Evolutionary conservation across 2,329 filamentous ascomycete species (phyloP), one percentile per base, ranked within the genome.

Genomic region (Thielaviopsis ethacetica): DNA sequence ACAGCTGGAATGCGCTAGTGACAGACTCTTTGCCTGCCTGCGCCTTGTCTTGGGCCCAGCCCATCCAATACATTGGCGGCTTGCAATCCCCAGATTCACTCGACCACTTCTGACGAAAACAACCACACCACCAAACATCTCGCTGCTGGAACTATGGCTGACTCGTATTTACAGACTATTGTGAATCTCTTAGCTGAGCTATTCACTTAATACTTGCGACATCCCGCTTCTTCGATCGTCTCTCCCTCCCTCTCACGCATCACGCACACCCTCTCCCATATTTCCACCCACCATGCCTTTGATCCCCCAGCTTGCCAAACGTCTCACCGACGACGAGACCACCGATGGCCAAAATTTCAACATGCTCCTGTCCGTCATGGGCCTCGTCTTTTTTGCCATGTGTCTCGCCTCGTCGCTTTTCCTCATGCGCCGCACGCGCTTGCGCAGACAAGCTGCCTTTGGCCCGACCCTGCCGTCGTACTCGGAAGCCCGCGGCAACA

Each of bases 291-390:
- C 30, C n/a, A 63, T 63, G 62, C 58, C 62, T 57, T 52, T 47
- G 12, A 57, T 63, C 26, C 24, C 54, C 21, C 53, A 59, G 52
- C 44, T 63, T 24, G 51, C 59, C 41, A 58, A 62, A 41, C 61
- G 56, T 41, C 49, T 55, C 22, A 56, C n/a, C 21, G 66, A 72
- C 61, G 68, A 68, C 62, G 74, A 77, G 63, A 73, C 72, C 61
- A 72, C 75, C 65, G 74, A 86, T 65, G 80, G 76, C 62, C 83
- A 86, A 73, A 76, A 61, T 30, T 59, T 91, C 69, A 83, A 88
- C 68, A 80, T 95, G 51, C 75, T 95, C 68, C 86, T 95, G 65
- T 79, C 82, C 61, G 79, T 97, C 59, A 76, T 97, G 65, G 83
- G 84, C 63, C 76, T 98, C 53, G 75, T 91, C 65, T 81, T 94